Conservation (phyloP, 257 asterid species). For the Jacaranda copaia region DNA sequence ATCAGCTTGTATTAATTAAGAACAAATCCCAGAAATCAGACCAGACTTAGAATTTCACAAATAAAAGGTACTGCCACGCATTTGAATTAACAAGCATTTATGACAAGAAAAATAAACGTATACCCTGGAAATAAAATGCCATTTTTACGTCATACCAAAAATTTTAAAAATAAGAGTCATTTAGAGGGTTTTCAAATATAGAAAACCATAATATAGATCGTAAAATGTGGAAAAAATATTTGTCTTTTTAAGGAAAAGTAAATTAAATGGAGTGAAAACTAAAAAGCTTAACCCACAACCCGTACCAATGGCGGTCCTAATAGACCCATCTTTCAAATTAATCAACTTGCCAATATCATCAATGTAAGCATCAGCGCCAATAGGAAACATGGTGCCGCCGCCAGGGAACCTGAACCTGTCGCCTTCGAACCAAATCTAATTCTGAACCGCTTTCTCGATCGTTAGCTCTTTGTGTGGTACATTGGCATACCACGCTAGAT, state of each 20-base stretch:
- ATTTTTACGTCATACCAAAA: not conserved
- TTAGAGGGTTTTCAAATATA: not conserved
- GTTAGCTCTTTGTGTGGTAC: conserved; percentile 86
- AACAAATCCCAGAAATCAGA: not conserved
- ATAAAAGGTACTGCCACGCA: not conserved
- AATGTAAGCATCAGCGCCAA: conserved; percentile 79
- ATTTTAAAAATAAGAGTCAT: not conserved
- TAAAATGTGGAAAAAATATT: too few species aligned
- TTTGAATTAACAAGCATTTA: not conserved
- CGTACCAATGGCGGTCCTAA: conserved; percentile 88
- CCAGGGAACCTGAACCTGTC: conserved; percentile 86
- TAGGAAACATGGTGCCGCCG: conserved; percentile 91
- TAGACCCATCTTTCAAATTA: conserved; percentile 75
- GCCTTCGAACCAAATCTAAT: conserved; percentile 81
- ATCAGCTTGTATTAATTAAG: conserved; percentile 23
- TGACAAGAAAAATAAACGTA: not conserved
- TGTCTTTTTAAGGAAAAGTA: not conserved
- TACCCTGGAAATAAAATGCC: not conserved
- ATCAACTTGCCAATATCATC: conserved; percentile 77
- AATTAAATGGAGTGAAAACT: not conserved
- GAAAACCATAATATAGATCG: too few species aligned
- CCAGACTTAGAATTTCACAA: not conserved
- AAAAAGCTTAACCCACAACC: conserved; percentile 80
- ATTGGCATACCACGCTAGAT: conserved; percentile 84
- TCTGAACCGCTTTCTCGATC: conserved; percentile 92